Base-by-base conservation (phyloP, 352 stramenopile genomes). In the Globisporangium cylindrosporum region DNA sequence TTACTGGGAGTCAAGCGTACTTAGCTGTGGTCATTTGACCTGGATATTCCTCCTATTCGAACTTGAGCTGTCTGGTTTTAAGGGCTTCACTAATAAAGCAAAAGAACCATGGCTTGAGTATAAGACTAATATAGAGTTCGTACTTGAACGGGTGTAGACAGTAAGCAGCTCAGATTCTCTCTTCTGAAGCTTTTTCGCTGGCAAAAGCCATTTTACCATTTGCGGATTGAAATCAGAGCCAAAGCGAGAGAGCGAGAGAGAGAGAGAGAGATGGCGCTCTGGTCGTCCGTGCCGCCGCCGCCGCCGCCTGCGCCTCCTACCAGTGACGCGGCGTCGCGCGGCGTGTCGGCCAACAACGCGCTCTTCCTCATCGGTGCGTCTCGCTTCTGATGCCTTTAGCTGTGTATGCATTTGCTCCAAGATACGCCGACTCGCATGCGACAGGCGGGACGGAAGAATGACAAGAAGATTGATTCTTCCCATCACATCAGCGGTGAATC, bases 331-430 rank as follows among this genome's bases (percentile, higher is more conserved):
- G 27, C 49, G 14, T 18, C 20, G 5, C 58, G 63, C n/a, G 36
- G 34, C 57, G 63, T 88, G 70, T 89, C 79, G 36, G 84, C 78
- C 18, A 81, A 86, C 64, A 92, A 92, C 36, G 73, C 72, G 56
- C 72, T 91, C 53, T 92, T 91, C 68, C 78, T 92, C 25, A 84
- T 92, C n/a, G 62, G 84, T 92, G 70, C 38, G 80, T 70, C 65
- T 32, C 7, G 27, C 55, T 61, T 60, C 5, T 7, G 59, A 12
- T 29, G 29, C 18, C 18, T 32, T 65, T 12, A 38, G 22, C 38
- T 18, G 24, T 62, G 24, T 34, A 22, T 62, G 41, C 15, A 49
- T 49, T 49, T 49, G 41, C 41, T 2, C 41, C 41, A 49, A 49
- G 41, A 49, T 49, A 8, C 41, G 8, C 41, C 14, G 15, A 22